Conservation (phyloP, 305 asterid species). For the Solanum hybrid region DNA sequence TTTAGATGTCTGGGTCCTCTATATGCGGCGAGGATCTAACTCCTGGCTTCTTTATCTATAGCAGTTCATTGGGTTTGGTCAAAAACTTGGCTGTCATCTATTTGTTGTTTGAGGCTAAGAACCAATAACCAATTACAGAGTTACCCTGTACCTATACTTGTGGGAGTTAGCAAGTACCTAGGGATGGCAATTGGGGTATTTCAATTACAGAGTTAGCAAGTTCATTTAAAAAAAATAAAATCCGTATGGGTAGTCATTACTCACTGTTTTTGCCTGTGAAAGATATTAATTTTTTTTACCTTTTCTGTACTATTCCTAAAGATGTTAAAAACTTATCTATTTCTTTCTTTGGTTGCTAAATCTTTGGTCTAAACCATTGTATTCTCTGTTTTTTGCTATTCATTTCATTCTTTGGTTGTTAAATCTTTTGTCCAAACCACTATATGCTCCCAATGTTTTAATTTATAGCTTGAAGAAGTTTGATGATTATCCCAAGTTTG, state of each 20-base stretch:
- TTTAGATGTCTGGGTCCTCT: not conserved
- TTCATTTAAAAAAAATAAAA: not conserved
- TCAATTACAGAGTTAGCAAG: not conserved
- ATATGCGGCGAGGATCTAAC: not conserved
- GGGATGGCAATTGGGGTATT: not conserved
- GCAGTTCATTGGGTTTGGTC: not conserved
- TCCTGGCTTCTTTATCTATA: not conserved
- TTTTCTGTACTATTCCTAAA: not conserved
- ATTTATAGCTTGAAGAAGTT: not conserved
- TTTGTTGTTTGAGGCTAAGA: not conserved
- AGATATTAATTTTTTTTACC: not conserved
- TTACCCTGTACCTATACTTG: not conserved
- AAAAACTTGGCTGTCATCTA: not conserved
- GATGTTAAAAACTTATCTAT: not conserved
- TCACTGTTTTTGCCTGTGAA: not conserved
- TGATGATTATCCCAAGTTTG: not conserved
- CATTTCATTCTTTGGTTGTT: not conserved
- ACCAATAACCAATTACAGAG: not conserved
- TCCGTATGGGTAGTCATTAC: not conserved
- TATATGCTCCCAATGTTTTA: not conserved
- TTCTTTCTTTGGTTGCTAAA: not conserved
- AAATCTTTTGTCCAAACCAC: not conserved
- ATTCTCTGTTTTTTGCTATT: not conserved
- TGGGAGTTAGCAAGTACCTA: not conserved
- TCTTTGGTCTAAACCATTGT: not conserved